Evolutionary conservation across 2,329 filamentous ascomycete species (phyloP).

Genomic region (Leptosphaerulina australis): DNA sequence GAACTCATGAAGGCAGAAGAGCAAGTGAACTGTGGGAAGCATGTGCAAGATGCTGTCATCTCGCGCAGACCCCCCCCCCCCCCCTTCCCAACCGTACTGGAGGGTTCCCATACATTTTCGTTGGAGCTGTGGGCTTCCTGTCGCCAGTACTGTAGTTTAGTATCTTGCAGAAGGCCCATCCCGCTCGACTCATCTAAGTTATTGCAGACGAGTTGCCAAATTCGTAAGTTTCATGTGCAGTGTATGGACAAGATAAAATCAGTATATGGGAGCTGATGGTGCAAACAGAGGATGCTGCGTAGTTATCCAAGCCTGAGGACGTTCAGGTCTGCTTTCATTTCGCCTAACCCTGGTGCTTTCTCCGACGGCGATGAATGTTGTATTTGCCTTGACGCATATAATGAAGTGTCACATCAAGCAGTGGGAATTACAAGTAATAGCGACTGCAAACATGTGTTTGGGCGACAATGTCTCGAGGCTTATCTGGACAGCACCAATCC

Average conservation of each 20-base stretch:
- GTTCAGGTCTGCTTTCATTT: slow-evolving; percentile 2
- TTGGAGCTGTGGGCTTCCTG: background rate
- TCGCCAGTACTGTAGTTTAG: too few species aligned
- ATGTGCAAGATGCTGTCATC: too few species aligned
- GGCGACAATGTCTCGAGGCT: slow-evolving; percentile 13
- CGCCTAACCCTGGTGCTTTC: background rate
- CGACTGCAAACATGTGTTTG: slow-evolving; percentile 20
- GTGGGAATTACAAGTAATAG: slow-evolving; percentile 5
- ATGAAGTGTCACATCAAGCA: background rate
- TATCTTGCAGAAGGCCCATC: too few species aligned
- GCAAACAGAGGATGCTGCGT: background rate
- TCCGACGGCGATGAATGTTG: background rate
- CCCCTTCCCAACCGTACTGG: too few species aligned
- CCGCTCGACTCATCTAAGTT: too few species aligned
- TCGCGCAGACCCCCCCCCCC: too few species aligned
- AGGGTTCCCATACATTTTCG: too few species aligned
- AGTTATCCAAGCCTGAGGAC: slow-evolving; percentile 1
- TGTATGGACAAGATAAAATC: background rate
- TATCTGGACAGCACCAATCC: slow-evolving; percentile 14
- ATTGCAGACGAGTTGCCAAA: too few species aligned
- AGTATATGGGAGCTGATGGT: background rate
- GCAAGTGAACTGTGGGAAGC: too few species aligned
- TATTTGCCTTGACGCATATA: slow-evolving; percentile 9
- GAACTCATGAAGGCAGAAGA: background rate
- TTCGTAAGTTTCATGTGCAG: background rate